phyloP scores from a whole-genome alignment of 306 rosid species.

The Castanea crenata region DNA sequence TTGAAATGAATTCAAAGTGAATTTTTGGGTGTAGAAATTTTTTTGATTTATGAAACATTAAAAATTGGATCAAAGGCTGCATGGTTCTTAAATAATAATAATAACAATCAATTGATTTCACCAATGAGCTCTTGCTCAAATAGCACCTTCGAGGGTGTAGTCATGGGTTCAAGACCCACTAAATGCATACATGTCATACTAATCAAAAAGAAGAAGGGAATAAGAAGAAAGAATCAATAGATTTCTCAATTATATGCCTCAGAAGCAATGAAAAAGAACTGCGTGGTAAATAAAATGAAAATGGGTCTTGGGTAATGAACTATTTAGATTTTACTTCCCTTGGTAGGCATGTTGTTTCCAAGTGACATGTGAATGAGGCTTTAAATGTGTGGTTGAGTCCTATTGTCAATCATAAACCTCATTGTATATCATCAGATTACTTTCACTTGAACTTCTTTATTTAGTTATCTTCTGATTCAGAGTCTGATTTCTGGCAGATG shows the following conservation, averaged over 20 bases:
- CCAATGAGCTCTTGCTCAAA: neutral
- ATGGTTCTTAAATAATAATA: neutral
- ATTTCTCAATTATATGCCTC: neutral
- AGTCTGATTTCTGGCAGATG: neutral
- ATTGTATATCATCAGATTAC: conserved; percentile 1
- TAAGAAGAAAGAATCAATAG: neutral
- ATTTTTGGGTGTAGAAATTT: neutral
- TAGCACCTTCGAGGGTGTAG: neutral
- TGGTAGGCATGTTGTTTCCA: conserved; percentile 13
- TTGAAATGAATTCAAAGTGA: neutral
- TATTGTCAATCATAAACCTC: neutral
- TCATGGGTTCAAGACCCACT: neutral
- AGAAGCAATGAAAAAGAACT: conserved; percentile 1
- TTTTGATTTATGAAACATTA: neutral
- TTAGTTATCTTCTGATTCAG: neutral
- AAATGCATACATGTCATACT: neutral
- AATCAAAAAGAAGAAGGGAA: neutral
- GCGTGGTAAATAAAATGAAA: neutral
- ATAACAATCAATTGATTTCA: conserved; percentile 9
- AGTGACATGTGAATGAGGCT: conserved; percentile 2
- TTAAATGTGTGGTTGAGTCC: conserved; percentile 2
- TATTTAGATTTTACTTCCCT: neutral
- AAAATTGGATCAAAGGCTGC: neutral
- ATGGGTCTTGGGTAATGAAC: neutral
- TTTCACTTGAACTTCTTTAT: conserved; percentile 10